phyloP scores from a whole-genome alignment of 495 filamentous ascomycete species.

The Talaromyces wortmannii region DNA sequence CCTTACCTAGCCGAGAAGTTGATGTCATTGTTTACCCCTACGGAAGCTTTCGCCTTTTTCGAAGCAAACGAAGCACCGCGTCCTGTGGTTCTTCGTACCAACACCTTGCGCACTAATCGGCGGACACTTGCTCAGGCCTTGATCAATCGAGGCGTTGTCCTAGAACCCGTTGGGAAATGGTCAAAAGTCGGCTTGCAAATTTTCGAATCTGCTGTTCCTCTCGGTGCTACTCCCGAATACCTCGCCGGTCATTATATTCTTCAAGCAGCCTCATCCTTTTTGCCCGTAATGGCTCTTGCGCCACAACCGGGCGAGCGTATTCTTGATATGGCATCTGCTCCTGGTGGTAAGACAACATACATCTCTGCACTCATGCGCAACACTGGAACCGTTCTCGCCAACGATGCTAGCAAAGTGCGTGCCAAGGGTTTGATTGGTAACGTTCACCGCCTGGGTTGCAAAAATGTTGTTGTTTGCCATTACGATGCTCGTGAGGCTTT shows the following conservation, averaged over 20 bases:
- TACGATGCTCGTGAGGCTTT: constrained; percentile 84
- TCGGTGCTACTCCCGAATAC: constrained; percentile 98
- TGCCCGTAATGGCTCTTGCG: constrained; percentile 94
- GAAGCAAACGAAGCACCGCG: constrained; percentile 93
- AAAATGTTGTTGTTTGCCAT: constrained; percentile 92
- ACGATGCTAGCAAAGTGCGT: constrained; percentile 89
- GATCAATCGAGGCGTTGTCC: constrained; percentile 93
- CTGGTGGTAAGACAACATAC: constrained; percentile 95
- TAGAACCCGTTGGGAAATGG: constrained; percentile 98
- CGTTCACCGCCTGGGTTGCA: constrained; percentile 87
- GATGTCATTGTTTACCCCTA: constrained; percentile 82
- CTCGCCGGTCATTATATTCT: constrained; percentile 96
- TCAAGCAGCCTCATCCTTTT: constrained; percentile 93
- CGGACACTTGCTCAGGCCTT: constrained; percentile 87
- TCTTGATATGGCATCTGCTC: constrained; percentile 94
- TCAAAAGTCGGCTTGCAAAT: constrained; percentile 95
- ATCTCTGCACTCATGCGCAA: constrained; percentile 98
- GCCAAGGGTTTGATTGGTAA: constrained; percentile 97
- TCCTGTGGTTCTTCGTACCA: constrained; percentile 85
- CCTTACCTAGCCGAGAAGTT: constrained; percentile 80
- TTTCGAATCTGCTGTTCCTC: constrained; percentile 86
- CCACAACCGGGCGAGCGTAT: constrained; percentile 89
- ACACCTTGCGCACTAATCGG: constrained; percentile 88
- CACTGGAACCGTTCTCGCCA: constrained; percentile 91
- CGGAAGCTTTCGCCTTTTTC: constrained; percentile 96